These are phyloP conservation scores for Neoboletus magnificus DNA, from an alignment of 768 basidiomycete species.

Conservation along the genomic window DNA sequence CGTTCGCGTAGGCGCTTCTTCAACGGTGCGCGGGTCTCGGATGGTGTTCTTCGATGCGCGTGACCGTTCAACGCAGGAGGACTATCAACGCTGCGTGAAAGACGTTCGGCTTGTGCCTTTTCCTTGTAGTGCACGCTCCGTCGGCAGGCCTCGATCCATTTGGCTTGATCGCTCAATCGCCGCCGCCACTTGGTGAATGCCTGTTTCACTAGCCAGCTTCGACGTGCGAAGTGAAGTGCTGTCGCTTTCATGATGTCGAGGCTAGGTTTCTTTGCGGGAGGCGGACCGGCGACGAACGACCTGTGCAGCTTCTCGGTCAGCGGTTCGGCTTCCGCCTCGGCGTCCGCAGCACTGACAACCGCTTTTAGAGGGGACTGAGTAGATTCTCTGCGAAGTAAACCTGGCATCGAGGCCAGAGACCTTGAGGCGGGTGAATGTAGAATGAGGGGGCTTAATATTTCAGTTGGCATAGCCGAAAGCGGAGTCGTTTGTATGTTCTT, in stretches of 20 bases:
- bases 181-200: conserved; percentile 48
- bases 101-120: conserved; percentile 39
- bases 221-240: conserved; percentile 42
- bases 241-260: conserved; percentile 35
- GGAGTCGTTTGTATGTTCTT: conserved; percentile 25
- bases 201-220: conserved; percentile 38
- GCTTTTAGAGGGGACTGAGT: conserved; percentile 24
- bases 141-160: conserved; percentile 60
- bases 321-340: conserved; percentile 7
- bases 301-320: conserved; percentile 3
- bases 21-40: conserved; percentile 20
- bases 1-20: conserved; percentile 35
- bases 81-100: conserved; percentile 25
- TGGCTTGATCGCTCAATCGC: conserved; percentile 41
- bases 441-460: conserved; percentile 30
- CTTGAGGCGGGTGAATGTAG: conserved; percentile 26
- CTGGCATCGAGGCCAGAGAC: conserved; percentile 13
- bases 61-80: conserved; percentile 23
- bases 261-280: conserved; percentile 11
- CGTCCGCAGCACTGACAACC: conserved; percentile 8
- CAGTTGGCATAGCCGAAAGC: conserved; percentile 23
- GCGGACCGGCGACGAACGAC: not conserved
- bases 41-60: conserved; percentile 8
- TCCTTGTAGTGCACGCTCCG: conserved; percentile 60
- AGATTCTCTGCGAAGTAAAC: conserved; percentile 24